phyloP scores from a whole-genome alignment of 345 rosid genomes.

The Populus davidiana region DNA sequence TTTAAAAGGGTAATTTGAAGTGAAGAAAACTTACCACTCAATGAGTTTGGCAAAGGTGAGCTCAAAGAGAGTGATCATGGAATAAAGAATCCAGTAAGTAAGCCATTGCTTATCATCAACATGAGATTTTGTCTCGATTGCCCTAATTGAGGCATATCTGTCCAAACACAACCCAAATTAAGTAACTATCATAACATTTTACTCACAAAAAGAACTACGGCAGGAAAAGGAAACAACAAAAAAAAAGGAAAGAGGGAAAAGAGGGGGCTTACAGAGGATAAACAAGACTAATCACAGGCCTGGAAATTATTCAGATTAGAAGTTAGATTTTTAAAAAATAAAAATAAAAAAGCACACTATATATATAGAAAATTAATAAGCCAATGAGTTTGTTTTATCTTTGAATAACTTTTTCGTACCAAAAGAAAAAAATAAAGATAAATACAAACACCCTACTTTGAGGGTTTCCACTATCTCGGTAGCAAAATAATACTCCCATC shows the following conservation, averaged over 20 bases:
- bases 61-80: slow-evolving; percentile 80
- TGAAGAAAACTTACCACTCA: slow-evolving; percentile 56
- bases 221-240: neutral
- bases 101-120: slow-evolving; percentile 93
- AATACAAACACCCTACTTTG: neutral
- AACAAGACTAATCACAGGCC: slow-evolving; percentile 87
- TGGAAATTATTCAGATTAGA: slow-evolving; percentile 36
- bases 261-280: slow-evolving; percentile 81
- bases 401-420: neutral
- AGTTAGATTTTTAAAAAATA: neutral
- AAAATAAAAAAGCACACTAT: neutral
- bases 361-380: neutral
- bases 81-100: slow-evolving; percentile 92
- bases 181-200: slow-evolving; percentile 14
- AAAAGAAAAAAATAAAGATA: neutral
- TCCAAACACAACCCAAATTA: slow-evolving; percentile 11
- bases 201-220: neutral
- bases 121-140: slow-evolving; percentile 80
- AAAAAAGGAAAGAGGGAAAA: neutral
- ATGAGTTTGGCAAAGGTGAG: slow-evolving; percentile 85
- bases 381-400: neutral
- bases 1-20: no score
- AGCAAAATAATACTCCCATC: neutral
- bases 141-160: slow-evolving; percentile 83
- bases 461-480: neutral